Conservation (phyloP, 2,329 filamentous ascomycete genomes). For the Trichoderma breve region DNA sequence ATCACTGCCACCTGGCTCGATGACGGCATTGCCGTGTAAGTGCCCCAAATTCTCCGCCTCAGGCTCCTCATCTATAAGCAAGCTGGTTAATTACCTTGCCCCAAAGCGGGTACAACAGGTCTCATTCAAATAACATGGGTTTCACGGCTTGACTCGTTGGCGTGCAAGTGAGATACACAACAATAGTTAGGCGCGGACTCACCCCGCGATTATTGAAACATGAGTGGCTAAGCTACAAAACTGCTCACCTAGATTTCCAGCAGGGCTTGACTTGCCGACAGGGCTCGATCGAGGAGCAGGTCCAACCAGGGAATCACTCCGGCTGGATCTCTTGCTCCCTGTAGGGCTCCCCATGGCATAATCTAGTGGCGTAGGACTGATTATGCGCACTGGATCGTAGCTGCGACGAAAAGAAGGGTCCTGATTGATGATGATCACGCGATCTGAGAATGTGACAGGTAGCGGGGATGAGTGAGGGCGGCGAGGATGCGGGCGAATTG, state of each 20-base stretch:
- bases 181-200: not conserved
- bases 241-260: not conserved
- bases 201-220: not conserved
- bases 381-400: not conserved
- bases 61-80: not conserved
- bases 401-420: not conserved
- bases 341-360: conserved; percentile 9
- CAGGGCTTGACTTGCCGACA: not conserved
- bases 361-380: not conserved
- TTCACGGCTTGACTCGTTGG: not conserved
- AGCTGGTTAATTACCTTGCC: not conserved
- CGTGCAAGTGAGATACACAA: not conserved
- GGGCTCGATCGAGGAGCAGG: conserved; percentile 11
- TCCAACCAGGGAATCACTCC: conserved; percentile 9
- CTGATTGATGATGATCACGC: not conserved
- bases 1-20: conserved; percentile 35
- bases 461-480: not conserved
- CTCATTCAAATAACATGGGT: not conserved
- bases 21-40: conserved; percentile 30
- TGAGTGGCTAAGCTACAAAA: not conserved
- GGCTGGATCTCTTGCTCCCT: conserved; percentile 19
- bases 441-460: not conserved
- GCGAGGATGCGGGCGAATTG: not conserved
- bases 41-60: conserved; percentile 25
- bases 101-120: not conserved